A percentile compares a stretch with the other conserved stretches of the same genome.
Evolutionary conservation across 305 asterid genomes (phyloP).

Genomic region (Solanum hybrid): DNA sequence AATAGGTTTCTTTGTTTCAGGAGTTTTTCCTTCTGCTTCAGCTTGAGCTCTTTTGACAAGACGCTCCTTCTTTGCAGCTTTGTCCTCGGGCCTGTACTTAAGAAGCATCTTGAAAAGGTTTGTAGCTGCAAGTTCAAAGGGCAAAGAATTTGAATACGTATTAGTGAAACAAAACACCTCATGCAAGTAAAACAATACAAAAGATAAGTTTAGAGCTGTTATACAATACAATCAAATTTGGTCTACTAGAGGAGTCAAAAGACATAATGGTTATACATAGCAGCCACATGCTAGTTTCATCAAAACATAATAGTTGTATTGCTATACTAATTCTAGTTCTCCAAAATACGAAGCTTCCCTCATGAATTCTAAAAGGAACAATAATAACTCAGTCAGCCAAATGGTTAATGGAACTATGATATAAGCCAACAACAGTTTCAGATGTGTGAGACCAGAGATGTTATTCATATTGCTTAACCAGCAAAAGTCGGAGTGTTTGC

Average conservation of each 20-base stretch:
- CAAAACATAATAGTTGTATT: background rate
- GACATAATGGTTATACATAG: background rate
- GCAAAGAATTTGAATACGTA: background rate
- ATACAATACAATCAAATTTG: background rate
- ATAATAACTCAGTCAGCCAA: background rate
- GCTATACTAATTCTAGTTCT: background rate
- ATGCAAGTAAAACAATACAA: background rate
- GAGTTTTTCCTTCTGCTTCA: slow-evolving; percentile 60
- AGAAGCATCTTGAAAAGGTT: slow-evolving; percentile 64
- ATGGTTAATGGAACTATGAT: background rate
- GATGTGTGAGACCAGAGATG: background rate
- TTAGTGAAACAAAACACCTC: background rate
- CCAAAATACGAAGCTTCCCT: background rate
- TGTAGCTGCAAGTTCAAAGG: slow-evolving; percentile 27
- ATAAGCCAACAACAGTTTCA: background rate
- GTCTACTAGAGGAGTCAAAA: background rate
- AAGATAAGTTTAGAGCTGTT: background rate
- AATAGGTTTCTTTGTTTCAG: slow-evolving; percentile 54
- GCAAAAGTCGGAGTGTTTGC: background rate
- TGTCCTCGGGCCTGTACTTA: slow-evolving; percentile 69
- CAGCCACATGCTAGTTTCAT: background rate
- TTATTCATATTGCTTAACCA: background rate
- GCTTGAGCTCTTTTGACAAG: slow-evolving; percentile 67
- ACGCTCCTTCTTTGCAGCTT: slow-evolving; percentile 61
- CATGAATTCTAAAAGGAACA: background rate